A percentile compares a stretch with the other conserved stretches of the same genome.
Conservation (phyloP, 345 rosid genomes). For the Citrus trifoliata region DNA sequence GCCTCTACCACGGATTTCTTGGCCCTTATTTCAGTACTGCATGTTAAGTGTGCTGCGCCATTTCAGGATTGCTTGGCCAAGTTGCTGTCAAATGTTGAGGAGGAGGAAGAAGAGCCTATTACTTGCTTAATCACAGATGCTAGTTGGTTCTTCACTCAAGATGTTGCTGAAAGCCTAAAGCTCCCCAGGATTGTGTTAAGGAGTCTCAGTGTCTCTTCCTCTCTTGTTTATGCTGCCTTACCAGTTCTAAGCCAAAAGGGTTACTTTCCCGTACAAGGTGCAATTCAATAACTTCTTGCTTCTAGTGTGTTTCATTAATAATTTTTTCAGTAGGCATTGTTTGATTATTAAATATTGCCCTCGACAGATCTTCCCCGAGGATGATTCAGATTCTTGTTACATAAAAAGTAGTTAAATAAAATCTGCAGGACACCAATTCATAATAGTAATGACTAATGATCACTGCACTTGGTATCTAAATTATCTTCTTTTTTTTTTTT, state of each 20-base stretch:
- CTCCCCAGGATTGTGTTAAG: conserved; percentile 25
- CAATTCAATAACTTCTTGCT: background rate
- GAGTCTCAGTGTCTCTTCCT: conserved; percentile 25
- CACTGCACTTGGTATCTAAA: background rate
- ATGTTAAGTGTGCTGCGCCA: conserved; percentile 7
- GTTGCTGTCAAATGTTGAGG: conserved; percentile 14
- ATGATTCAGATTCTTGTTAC: background rate
- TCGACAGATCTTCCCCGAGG: background rate
- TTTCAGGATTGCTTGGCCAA: conserved; percentile 22
- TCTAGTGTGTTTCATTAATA: background rate
- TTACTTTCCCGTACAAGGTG: conserved; percentile 32
- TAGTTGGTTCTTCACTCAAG: conserved; percentile 25
- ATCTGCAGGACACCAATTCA: background rate
- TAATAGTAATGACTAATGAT: too few species aligned
- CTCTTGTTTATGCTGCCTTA: conserved; percentile 25
- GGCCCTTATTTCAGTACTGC: conserved; percentile 10
- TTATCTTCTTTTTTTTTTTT: background rate
- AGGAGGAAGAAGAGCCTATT: conserved; percentile 14
- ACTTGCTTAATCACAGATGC: conserved; percentile 38
- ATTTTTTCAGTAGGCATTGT: background rate
- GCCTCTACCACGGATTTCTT: conserved; percentile 11
- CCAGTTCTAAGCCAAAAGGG: conserved; percentile 20
- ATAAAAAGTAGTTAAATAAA: too few species aligned
- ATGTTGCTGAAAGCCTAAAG: conserved; percentile 20
- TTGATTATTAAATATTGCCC: background rate